Evolutionary conservation across 2,329 filamentous ascomycete species (phyloP).

Genomic region (Emmonsiellopsis sp.): DNA sequence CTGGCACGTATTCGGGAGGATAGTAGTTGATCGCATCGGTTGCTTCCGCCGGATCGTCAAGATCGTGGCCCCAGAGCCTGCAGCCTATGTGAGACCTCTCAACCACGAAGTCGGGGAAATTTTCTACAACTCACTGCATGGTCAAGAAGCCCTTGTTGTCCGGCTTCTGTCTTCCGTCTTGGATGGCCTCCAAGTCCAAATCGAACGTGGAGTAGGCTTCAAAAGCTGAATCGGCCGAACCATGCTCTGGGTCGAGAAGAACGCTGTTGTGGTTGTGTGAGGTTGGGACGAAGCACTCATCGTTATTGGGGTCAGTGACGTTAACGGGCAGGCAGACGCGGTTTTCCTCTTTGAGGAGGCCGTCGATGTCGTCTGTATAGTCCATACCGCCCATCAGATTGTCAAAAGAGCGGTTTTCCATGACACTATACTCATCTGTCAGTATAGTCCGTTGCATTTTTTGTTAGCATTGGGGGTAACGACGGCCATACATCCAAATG

Average conservation of each 20-base stretch:
- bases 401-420: constrained; percentile 40
- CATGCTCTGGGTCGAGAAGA: constrained; percentile 35
- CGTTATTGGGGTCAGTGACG: constrained; percentile 21
- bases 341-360: constrained; percentile 35
- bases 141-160: constrained; percentile 27
- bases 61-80: constrained; percentile 23
- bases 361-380: constrained; percentile 22
- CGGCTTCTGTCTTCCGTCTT: constrained; percentile 21
- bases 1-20: constrained; percentile 34
- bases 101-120: background rate
- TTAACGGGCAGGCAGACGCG: constrained; percentile 36
- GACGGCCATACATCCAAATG: constrained; percentile 19
- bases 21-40: constrained; percentile 39
- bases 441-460: background rate
- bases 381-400: constrained; percentile 32
- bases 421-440: constrained; percentile 5
- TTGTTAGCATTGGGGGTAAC: background rate
- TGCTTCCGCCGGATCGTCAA: constrained; percentile 24
- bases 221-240: constrained; percentile 36
- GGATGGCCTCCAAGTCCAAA: constrained; percentile 30
- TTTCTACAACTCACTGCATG: background rate
- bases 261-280: constrained; percentile 34
- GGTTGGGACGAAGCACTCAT: constrained; percentile 21
- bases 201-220: constrained; percentile 36
- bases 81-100: constrained; percentile 30